Evolutionary conservation across 2,329 filamentous ascomycete genomes (phyloP).

Genomic region (Nemania sp.): DNA sequence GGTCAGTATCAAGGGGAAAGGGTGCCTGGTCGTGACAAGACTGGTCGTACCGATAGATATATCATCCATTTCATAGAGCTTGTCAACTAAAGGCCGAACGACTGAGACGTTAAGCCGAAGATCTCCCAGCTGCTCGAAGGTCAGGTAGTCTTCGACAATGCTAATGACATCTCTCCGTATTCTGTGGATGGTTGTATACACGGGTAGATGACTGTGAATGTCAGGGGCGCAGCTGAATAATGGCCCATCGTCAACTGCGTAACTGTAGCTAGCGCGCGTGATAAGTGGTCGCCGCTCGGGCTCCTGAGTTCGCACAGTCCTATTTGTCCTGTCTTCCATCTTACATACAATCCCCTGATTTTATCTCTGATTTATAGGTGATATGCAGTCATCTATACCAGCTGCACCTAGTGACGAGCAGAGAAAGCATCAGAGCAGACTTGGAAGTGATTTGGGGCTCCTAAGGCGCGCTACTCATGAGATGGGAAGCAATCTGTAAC

Average conservation of each 20-base stretch:
- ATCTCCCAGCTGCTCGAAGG: constrained; percentile 75
- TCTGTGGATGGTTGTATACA: constrained; percentile 78
- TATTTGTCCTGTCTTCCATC: constrained; percentile 28
- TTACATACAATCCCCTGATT: constrained; percentile 2
- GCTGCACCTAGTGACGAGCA: background rate
- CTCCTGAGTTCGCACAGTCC: constrained; percentile 29
- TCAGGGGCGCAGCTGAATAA: constrained; percentile 60
- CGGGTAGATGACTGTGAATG: constrained; percentile 65
- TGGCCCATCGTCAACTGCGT: constrained; percentile 44
- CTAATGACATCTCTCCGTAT: constrained; percentile 66
- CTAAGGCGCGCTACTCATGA: too few relatives aligned
- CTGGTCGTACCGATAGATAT: constrained; percentile 68
- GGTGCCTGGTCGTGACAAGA: background rate
- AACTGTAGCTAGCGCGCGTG: constrained; percentile 41
- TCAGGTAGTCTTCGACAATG: constrained; percentile 66
- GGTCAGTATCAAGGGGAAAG: constrained; percentile 7
- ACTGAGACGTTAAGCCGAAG: constrained; percentile 81
- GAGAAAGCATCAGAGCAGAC: background rate
- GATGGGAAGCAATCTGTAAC: constrained; percentile 4
- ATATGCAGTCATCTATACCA: background rate
- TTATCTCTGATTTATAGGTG: background rate
- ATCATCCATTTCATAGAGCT: constrained; percentile 77
- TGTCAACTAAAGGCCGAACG: constrained; percentile 80
- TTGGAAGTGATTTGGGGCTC: background rate
- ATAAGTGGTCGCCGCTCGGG: constrained; percentile 44